Conservation (phyloP, 495 filamentous ascomycete genomes). For the Neurospora sp. region DNA sequence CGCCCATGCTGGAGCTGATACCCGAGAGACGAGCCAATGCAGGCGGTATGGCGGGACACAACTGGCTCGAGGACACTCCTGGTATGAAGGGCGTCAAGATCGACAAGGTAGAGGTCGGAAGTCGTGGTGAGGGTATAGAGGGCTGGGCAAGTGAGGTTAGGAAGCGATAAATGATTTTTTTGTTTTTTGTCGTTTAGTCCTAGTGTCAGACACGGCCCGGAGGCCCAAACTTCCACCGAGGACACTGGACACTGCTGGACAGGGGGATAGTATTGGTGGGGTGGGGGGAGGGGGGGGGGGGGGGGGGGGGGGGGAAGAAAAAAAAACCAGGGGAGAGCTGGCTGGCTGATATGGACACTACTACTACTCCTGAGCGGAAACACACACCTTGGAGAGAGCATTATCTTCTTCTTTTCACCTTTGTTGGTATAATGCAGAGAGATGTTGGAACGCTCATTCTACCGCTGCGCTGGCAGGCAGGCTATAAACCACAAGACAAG, state of each 20-base stretch:
- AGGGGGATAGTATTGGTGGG: not conserved
- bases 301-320: too few species aligned
- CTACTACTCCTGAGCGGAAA: not conserved
- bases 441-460: not conserved
- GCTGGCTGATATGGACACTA: not conserved
- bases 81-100: conserved; percentile 79
- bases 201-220: not conserved
- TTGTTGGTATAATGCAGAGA: not conserved
- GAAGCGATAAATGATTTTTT: conserved; percentile 48
- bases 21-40: conserved; percentile 88
- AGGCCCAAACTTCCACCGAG: not conserved
- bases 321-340: not conserved
- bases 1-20: conserved; percentile 84
- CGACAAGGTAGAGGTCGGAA: conserved; percentile 61
- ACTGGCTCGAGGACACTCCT: conserved; percentile 69
- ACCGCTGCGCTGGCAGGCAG: not conserved
- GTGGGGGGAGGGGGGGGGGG: too few species aligned
- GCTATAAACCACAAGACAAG: not conserved
- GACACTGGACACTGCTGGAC: not conserved
- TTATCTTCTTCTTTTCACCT: not conserved
- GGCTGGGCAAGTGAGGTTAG: conserved; percentile 90
- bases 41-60: conserved; percentile 81
- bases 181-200: not conserved
- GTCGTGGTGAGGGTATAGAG: conserved; percentile 86
- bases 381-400: not conserved